Evolutionary conservation across 2,329 filamentous ascomycete genomes (phyloP).

Genomic region (Alternaria solani): DNA sequence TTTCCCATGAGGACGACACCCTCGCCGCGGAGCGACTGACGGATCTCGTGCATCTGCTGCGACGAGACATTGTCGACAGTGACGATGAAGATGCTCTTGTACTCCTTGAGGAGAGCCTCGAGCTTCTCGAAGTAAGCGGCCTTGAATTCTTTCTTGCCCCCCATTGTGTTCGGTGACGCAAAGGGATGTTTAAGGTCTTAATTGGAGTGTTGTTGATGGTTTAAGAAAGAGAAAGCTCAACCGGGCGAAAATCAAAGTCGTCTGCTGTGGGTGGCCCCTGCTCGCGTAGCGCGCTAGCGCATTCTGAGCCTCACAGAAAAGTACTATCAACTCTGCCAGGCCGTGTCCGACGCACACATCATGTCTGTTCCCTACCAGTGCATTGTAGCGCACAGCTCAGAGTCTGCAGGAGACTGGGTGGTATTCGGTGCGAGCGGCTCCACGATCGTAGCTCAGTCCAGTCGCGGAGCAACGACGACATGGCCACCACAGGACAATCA

Average conservation of each 20-base stretch:
- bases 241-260: conserved; percentile 34
- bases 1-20: conserved; percentile 97
- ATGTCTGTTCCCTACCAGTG: conserved; percentile 54
- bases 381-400: conserved; percentile 37
- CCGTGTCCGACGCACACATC: conserved; percentile 17
- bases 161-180: conserved; percentile 97
- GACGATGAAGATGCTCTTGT: conserved; percentile 98
- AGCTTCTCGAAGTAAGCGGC: conserved; percentile 99
- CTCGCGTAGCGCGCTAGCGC: conserved; percentile 26
- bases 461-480: conserved; percentile 39
- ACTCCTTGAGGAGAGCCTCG: conserved; percentile 94
- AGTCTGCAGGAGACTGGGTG: conserved; percentile 50
- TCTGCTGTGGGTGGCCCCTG: conserved; percentile 33
- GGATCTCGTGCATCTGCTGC: conserved; percentile 99
- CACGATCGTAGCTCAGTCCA: conserved; percentile 65
- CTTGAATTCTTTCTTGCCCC: conserved; percentile 96
- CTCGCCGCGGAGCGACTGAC: conserved; percentile 85
- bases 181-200: conserved; percentile 98
- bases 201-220: conserved; percentile 45
- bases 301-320: conserved; percentile 18
- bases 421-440: conserved; percentile 79
- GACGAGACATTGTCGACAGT: conserved; percentile 95
- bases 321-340: conserved; percentile 15
- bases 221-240: conserved; percentile 20
- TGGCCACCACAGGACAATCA: conserved; percentile 37